Percentiles rank a stretch among this genome's conserved stretches.
phyloP scores from a whole-genome alignment of 2,329 filamentous ascomycete species.

The Blastomyces silverae region DNA sequence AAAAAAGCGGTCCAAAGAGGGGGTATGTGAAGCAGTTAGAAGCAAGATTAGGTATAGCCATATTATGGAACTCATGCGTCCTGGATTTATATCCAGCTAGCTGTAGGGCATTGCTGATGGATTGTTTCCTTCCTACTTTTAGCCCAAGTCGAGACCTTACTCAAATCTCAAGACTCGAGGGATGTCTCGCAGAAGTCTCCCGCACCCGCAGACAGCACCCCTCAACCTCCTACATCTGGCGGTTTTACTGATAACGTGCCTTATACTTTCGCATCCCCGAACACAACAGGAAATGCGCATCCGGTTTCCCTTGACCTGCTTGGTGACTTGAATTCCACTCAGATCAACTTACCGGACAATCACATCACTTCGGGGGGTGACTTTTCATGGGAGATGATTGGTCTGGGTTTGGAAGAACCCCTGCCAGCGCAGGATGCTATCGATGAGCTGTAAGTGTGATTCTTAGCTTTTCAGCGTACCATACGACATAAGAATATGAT shows the following conservation, averaged over 20 bases:
- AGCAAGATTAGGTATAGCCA: conserved; percentile 68
- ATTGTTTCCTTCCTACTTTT: conserved; percentile 11
- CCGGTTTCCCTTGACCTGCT: neutral
- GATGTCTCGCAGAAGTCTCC: conserved; percentile 17
- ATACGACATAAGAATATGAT: conserved; percentile 16
- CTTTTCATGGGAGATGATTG: conserved; percentile 81
- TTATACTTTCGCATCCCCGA: neutral
- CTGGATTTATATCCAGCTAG: neutral
- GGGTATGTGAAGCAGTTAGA: conserved; percentile 93
- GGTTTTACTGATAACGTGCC: neutral
- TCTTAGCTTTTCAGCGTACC: neutral
- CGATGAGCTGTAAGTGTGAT: conserved; percentile 63
- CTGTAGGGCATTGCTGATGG: neutral
- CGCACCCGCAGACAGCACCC: conserved; percentile 17
- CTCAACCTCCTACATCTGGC: conserved; percentile 26
- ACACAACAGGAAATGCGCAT: neutral
- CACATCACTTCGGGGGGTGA: conserved; percentile 30
- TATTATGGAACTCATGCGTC: neutral
- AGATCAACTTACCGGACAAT: conserved; percentile 22
- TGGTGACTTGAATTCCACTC: conserved; percentile 15
- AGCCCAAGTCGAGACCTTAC: conserved; percentile 89
- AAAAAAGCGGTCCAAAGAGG: conserved; percentile 90
- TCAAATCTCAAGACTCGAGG: conserved; percentile 67
- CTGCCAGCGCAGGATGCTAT: conserved; percentile 72
- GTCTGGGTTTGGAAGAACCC: conserved; percentile 72